Evolutionary conservation across 2,329 filamentous ascomycete genomes (phyloP).

Genomic region (Pleomassaria siparia): DNA sequence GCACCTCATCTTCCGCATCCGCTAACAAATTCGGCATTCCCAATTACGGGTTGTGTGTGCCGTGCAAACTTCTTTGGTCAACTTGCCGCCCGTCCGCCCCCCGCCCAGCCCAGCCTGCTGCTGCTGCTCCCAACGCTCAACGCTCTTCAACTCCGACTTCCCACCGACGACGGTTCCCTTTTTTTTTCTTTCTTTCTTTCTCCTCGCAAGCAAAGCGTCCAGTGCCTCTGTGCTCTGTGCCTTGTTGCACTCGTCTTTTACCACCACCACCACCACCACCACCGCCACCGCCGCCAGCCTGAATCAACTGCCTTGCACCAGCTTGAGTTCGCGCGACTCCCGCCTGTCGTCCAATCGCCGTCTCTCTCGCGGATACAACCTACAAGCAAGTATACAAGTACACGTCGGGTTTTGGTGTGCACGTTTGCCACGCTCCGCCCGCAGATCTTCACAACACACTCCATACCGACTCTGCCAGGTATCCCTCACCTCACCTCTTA

Average conservation of each 20-base stretch:
- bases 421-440: slow-evolving; percentile 35
- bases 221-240: no score
- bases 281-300: no score
- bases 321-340: no score
- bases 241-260: no score
- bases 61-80: not conserved
- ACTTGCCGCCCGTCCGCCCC: not conserved
- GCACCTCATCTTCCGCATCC: slow-evolving; percentile 3
- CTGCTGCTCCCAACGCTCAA: not conserved
- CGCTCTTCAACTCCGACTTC: not conserved
- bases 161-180: slow-evolving; percentile 4
- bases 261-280: no score
- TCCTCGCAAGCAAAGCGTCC: no score
- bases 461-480: slow-evolving; percentile 21
- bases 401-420: slow-evolving; percentile 17
- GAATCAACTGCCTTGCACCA: no score
- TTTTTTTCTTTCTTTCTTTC: slow-evolving; percentile 13
- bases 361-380: slow-evolving; percentile 10
- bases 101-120: slow-evolving; percentile 4
- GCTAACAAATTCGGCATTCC: slow-evolving; percentile 6
- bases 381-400: no score
- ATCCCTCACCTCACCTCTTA: slow-evolving; percentile 27
- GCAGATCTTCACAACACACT: slow-evolving; percentile 35
- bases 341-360: slow-evolving; percentile 10
- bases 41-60: not conserved